Evolutionary conservation across 2,329 filamentous ascomycete genomes (phyloP), one percentile per base, ranked within the genome.

Genomic region (Alternaria burnsii): DNA sequence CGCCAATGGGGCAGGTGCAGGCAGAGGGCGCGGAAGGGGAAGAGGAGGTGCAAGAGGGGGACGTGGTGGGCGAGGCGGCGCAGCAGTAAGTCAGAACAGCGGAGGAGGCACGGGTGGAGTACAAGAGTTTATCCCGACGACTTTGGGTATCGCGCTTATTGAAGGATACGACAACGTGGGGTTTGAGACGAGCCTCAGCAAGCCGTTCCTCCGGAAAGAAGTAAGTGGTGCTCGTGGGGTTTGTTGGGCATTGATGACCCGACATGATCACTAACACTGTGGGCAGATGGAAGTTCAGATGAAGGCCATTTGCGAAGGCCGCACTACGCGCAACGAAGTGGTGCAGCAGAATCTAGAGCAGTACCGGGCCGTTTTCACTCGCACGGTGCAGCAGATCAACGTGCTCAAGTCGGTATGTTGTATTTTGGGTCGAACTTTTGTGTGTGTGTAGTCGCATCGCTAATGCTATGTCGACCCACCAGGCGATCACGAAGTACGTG

Each of bases 141-240:
- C 91, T 54, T 85, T 99, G 38, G 95, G 95, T 3, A 89, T 98
- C 24, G 94, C 95, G 18, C 84, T 99, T 54, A 94, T 98, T 62
- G 88, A 97, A 77, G 95, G 95, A 1, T 99, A 98, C 73, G 94
- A 99, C 78, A 89, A 91, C 67, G 94, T 99, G 85, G 92, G 93
- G 58, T 90, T 96, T 65, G 94, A 97, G 71, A 93, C 91, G 43
- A 97, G 93, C 73, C 86, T 99, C 52, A 92, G 93, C 76, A 98
- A 98, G 79, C 95, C 95, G 0, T 98, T 98, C 76, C 82, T 99
- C 61, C 89, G 95, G 58, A 98, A 98, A 79, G 93, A 99, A 76
- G 82, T 83, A 73, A 71, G 76, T 69, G 40, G 41, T 47, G 28
- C 16, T 16, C 28, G 59, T 47, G 57, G 46, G 47, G 44, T 55